These are phyloP conservation scores for Eimeria necatrix DNA, from an alignment of 169 alveolate genomes.

Conservation along the genomic window DNA sequence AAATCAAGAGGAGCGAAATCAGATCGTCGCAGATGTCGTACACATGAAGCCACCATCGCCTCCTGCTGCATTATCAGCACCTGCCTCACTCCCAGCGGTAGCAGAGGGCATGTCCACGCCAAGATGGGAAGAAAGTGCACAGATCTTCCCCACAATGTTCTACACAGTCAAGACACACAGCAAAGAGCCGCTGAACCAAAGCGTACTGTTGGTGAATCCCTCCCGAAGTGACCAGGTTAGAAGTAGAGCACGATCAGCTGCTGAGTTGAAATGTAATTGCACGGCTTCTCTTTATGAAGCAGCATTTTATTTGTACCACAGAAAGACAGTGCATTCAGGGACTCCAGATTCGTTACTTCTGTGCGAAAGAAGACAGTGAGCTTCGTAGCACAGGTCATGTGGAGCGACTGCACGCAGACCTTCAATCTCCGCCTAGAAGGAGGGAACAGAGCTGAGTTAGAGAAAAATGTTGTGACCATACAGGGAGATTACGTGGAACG, in stretches of 20 bases:
- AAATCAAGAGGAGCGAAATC: not conserved
- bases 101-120: not conserved
- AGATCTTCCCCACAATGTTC: constrained; percentile 57
- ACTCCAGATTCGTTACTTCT: too few relatives aligned
- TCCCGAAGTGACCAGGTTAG: constrained; percentile 66
- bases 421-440: constrained; percentile 39
- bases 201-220: constrained; percentile 59
- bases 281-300: too few relatives aligned
- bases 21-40: constrained; percentile 14
- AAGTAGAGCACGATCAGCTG: too few relatives aligned
- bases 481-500: constrained; percentile 55
- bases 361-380: too few relatives aligned
- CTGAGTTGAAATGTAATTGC: too few relatives aligned
- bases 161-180: constrained; percentile 9
- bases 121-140: constrained; percentile 1
- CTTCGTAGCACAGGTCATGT: too few relatives aligned
- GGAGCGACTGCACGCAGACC: not conserved
- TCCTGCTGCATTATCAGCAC: constrained; percentile 8
- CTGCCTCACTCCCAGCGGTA: constrained; percentile 4
- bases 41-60: constrained; percentile 42
- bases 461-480: constrained; percentile 41
- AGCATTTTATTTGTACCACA: too few relatives aligned
- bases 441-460: constrained; percentile 30
- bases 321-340: too few relatives aligned
- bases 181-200: constrained; percentile 28